Percentiles rank a stretch among this genome's conserved stretches.
Evolutionary conservation across 2,329 filamentous ascomycete genomes (phyloP).

Genomic region (Calonectria ilicicola): DNA sequence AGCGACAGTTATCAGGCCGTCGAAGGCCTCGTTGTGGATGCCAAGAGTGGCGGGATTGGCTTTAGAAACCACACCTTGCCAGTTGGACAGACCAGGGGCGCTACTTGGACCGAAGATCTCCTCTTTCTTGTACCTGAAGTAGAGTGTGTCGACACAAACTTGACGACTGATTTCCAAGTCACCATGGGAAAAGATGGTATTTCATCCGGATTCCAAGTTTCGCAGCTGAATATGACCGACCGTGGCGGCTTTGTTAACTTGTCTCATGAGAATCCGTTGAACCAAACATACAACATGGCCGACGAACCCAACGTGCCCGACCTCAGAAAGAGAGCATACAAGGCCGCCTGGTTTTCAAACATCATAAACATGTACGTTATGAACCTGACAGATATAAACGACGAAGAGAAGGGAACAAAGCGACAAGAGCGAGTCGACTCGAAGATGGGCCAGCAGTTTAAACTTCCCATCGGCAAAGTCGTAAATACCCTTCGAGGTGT

Average conservation of each 20-base stretch:
- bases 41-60: slow-evolving; percentile 54
- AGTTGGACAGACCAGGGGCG: slow-evolving; percentile 46
- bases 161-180: slow-evolving; percentile 56
- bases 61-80: slow-evolving; percentile 60
- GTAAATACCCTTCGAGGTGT: background rate
- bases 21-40: slow-evolving; percentile 59
- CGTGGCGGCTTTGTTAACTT: slow-evolving; percentile 57
- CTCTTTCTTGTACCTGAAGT: slow-evolving; percentile 60
- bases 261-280: slow-evolving; percentile 47
- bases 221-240: slow-evolving; percentile 51
- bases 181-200: slow-evolving; percentile 14
- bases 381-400: slow-evolving; percentile 50
- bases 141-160: slow-evolving; percentile 56
- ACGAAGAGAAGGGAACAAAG: slow-evolving; percentile 21
- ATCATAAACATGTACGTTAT: slow-evolving; percentile 51
- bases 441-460: slow-evolving; percentile 19
- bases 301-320: slow-evolving; percentile 50
- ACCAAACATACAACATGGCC: slow-evolving; percentile 47
- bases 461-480: slow-evolving; percentile 15
- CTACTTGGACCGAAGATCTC: slow-evolving; percentile 59
- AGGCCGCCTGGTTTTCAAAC: slow-evolving; percentile 58
- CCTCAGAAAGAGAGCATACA: slow-evolving; percentile 54
- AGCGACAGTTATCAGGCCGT: slow-evolving; percentile 48
- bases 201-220: slow-evolving; percentile 15
- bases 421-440: slow-evolving; percentile 27